Evolutionary conservation across 371 early-diverging fungal genomes (phyloP), one percentile per base, ranked within the genome.

Genomic region (Circinella minor): DNA sequence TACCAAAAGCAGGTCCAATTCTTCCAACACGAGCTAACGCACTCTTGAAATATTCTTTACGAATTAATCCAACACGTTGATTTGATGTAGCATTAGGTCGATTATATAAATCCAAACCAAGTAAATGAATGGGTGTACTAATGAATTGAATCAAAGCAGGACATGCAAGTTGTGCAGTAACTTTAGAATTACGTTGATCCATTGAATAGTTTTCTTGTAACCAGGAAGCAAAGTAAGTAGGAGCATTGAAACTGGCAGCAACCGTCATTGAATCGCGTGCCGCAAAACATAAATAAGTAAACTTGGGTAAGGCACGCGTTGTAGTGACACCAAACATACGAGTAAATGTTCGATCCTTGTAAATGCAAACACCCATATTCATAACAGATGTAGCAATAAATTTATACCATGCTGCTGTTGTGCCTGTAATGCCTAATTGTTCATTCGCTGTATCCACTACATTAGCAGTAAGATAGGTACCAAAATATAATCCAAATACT

Each of bases 1-100:
- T 81, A 62, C 92, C 90, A 77, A 88, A 91, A 51, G 92, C 92
- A 6, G 92, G 91, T 34, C 87, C 87, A 60, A 92, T 91, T 68
- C 92, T 77, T 36, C 72, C 90, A 55, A 88, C 81, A 46, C 91
- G 77, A 36, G 90, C 91, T 10, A 84, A 62, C 0, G 86, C 76
- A 27, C 88, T 83, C 68, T 81, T 84, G n/a, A 80, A 36, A 71
- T 92, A 92, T 63, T 86, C 86, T 61, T 69, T 74, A 55, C 72
- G 64, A 20, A 92, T 77, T n/a, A 84, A 68, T 34, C 69, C 71
- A 9, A 55, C 4, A 20, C 88, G 77, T 51, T 83, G 76, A 4
- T 38, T n/a, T 1, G 69, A 0, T 4, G 77, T 48, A 6, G 68
- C 80, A 4, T 39, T 59, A 7, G 86, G 82, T 18, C 86, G 74